Conservation (phyloP, 495 filamentous ascomycete species). For the Aspergillus biplanus region DNA sequence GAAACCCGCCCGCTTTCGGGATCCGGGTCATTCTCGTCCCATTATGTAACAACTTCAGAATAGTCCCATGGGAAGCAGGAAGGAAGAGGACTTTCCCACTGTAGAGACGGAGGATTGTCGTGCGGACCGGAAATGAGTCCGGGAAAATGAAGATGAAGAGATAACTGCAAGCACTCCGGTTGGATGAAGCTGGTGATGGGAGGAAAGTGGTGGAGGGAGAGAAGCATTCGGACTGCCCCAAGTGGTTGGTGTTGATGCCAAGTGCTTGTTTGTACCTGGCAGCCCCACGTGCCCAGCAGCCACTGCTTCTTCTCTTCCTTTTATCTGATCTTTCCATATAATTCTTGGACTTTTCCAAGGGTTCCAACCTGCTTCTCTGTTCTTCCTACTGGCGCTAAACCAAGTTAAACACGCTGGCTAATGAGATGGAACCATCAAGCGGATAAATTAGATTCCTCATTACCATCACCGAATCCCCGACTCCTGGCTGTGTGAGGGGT, state of each 20-base stretch:
- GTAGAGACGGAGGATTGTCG: neutral
- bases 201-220: neutral
- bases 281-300: neutral
- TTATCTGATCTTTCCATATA: conserved; percentile 1
- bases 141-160: neutral
- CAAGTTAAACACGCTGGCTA: too few species aligned
- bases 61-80: conserved; percentile 8
- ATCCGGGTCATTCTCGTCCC: conserved; percentile 31
- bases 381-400: too few species aligned
- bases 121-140: conserved; percentile 3
- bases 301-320: neutral
- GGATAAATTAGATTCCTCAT: too few species aligned
- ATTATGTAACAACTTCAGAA: conserved; percentile 15
- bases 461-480: too few species aligned
- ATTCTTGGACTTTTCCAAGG: neutral
- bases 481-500: too few species aligned
- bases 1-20: conserved; percentile 29
- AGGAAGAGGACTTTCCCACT: neutral
- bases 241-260: neutral
- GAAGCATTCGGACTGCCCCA: neutral
- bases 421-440: too few species aligned
- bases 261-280: neutral
- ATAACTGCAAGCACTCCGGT: neutral
- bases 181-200: neutral
- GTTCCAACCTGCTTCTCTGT: too few species aligned